Evolutionary conservation across 345 rosid genomes (phyloP).

Genomic region (Excoecaria cochinchinensis): DNA sequence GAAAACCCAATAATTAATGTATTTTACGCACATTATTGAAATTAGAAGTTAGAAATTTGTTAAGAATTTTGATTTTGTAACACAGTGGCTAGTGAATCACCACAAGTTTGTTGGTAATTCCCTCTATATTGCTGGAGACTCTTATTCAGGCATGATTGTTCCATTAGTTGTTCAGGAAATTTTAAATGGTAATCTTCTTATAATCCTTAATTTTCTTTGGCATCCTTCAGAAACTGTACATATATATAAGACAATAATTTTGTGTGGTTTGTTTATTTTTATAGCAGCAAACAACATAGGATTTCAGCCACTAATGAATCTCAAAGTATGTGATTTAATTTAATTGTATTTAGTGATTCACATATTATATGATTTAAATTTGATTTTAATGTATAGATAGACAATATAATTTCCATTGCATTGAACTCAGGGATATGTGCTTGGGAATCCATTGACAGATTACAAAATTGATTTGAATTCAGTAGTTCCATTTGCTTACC

Average conservation of each 20-base stretch:
- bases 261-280: background rate
- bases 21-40: background rate
- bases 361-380: background rate
- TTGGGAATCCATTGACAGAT: constrained; percentile 35
- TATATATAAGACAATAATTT: background rate
- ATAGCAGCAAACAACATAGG: constrained; percentile 15
- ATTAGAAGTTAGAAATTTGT: too few relatives aligned
- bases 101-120: constrained; percentile 23
- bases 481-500: constrained; percentile 19
- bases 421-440: constrained; percentile 26
- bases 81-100: constrained; percentile 29
- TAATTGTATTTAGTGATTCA: too few relatives aligned
- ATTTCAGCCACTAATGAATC: constrained; percentile 6
- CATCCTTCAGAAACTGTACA: too few relatives aligned
- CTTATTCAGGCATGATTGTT: constrained; percentile 26
- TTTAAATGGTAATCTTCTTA: constrained; percentile 10
- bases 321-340: background rate
- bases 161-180: constrained; percentile 24
- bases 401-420: too few relatives aligned
- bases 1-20: background rate
- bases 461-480: background rate
- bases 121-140: constrained; percentile 26
- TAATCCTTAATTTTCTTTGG: background rate
- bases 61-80: background rate
- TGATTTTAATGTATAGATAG: background rate